Evolutionary conservation across 306 rosid species (phyloP).

Genomic region (barrel medic (Medicago truncatula)): DNA sequence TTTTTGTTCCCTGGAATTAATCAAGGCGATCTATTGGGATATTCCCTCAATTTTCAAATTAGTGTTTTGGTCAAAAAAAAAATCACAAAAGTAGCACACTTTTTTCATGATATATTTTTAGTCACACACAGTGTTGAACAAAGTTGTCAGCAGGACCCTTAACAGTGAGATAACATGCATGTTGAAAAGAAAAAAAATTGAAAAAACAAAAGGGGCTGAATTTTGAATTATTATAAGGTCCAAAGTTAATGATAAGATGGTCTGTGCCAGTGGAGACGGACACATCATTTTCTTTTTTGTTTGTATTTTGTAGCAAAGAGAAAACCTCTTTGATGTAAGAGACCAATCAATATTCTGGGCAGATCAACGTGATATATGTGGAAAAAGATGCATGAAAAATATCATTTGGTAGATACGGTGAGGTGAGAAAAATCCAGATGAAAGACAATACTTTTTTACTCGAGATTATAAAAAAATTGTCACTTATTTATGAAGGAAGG

Average conservation of each 20-base stretch:
- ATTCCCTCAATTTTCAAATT: conserved; percentile 36
- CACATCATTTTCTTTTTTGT: conserved; percentile 33
- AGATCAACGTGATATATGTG: conserved; percentile 34
- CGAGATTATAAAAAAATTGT: conserved; percentile 19
- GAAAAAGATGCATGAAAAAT: conserved; percentile 45
- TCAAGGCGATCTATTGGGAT: conserved; percentile 36
- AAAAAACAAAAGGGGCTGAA: conserved; percentile 35
- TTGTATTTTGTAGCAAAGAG: neutral
- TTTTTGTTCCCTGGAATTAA: conserved; percentile 43
- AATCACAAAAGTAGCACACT: conserved; percentile 42
- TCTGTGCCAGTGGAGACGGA: conserved; percentile 38
- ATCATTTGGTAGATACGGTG: conserved; percentile 29
- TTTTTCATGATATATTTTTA: conserved; percentile 36
- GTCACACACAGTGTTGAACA: conserved; percentile 39
- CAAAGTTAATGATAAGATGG: conserved; percentile 50
- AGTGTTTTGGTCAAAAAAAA: conserved; percentile 51
- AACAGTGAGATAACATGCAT: conserved; percentile 42
- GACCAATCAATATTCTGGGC: conserved; percentile 33
- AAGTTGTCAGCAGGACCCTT: conserved; percentile 45
- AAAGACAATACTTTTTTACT: neutral
- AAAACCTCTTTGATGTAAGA: conserved; percentile 35
- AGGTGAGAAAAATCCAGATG: conserved; percentile 26
- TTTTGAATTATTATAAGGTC: conserved; percentile 45
- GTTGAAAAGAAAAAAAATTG: conserved; percentile 33
- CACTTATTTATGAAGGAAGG: neutral